Conservation (phyloP, 2,329 filamentous ascomycete genomes). For the Aspergillus fumigatus region DNA sequence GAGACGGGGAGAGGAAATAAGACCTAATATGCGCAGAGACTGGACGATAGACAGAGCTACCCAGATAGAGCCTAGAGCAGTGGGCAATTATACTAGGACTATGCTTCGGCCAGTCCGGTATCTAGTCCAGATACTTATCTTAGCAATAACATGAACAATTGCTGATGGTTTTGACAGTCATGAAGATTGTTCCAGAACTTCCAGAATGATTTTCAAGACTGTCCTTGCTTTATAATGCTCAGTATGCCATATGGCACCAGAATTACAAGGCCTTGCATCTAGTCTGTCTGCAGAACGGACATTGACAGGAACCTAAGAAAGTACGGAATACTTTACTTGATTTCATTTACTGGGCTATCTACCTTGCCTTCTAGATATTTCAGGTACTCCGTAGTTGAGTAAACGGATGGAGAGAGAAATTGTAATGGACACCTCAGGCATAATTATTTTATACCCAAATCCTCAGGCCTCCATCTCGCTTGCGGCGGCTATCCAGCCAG, state of each 20-base stretch:
- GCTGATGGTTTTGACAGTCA: background rate
- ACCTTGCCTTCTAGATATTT: too few species aligned
- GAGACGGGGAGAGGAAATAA: background rate
- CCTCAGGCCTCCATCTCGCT: slow-evolving; percentile 22
- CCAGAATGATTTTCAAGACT: background rate
- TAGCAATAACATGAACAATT: background rate
- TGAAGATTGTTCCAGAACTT: background rate
- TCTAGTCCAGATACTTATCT: background rate
- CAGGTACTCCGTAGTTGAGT: too few species aligned
- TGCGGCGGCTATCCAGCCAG: slow-evolving; percentile 36
- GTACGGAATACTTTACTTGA: too few species aligned
- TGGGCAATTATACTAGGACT: background rate
- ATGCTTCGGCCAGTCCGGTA: background rate
- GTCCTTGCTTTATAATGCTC: background rate
- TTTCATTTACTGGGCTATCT: too few species aligned
- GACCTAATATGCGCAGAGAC: background rate
- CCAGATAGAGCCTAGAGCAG: background rate
- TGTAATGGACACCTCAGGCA: slow-evolving; percentile 18
- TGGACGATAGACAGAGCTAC: background rate
- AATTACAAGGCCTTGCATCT: background rate
- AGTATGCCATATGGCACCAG: background rate
- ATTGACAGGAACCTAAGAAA: too few species aligned
- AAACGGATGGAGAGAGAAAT: background rate
- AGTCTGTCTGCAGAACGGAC: too few species aligned
- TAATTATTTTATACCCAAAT: background rate